Conservation (phyloP, 2,329 filamentous ascomycete species). For the Apiospora saccharicola region DNA sequence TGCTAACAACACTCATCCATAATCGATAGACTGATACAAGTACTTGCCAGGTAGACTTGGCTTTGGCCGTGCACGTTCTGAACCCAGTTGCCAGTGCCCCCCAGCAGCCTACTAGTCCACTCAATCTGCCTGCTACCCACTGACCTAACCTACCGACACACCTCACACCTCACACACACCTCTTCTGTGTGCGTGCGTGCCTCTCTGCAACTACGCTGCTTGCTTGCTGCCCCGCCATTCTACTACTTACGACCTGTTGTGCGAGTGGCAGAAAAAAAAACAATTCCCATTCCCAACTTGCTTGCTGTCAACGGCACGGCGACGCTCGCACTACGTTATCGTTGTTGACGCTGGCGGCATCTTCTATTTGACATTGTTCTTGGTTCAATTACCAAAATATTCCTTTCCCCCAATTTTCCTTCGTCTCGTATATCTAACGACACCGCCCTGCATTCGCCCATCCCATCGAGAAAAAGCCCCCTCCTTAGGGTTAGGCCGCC, state of each 20-base stretch:
- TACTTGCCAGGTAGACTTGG: constrained; percentile 10
- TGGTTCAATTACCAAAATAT: neutral
- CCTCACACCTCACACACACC: constrained; percentile 18
- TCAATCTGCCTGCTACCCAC: neutral
- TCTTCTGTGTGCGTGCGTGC: constrained; percentile 13
- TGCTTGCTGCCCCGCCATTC: constrained; percentile 26
- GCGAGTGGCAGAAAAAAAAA: constrained; percentile 26
- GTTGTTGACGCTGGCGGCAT: constrained; percentile 19
- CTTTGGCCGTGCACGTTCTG: neutral
- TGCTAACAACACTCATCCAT: neutral
- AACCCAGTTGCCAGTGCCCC: neutral
- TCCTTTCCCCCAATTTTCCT: neutral
- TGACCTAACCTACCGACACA: constrained; percentile 17
- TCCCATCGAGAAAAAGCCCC: constrained; percentile 14
- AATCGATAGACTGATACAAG: neutral
- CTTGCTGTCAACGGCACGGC: constrained; percentile 12
- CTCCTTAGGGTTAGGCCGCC: constrained; percentile 27
- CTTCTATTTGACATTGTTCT: constrained; percentile 12
- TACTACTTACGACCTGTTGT: constrained; percentile 22
- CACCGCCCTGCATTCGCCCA: constrained; percentile 12
- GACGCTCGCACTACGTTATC: constrained; percentile 20
- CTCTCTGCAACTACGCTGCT: constrained; percentile 13
- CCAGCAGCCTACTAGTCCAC: neutral
- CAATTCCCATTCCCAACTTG: constrained; percentile 24
- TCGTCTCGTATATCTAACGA: constrained; percentile 17